phyloP scores from a whole-genome alignment of 768 basidiomycete genomes.

The Suillus alpinus region DNA sequence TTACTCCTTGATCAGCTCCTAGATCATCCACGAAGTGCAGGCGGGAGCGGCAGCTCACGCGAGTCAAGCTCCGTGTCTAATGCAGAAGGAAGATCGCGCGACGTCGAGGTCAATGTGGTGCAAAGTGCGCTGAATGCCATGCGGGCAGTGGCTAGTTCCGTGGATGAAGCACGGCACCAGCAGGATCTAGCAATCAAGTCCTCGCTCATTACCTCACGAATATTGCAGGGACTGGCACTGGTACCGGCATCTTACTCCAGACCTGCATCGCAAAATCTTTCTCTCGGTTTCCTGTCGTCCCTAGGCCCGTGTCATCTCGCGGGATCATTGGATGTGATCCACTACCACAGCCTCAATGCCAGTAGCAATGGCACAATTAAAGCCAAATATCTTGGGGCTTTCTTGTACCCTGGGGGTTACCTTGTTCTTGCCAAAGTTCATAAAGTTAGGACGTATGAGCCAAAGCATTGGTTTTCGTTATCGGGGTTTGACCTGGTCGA shows the following conservation, averaged over 20 bases:
- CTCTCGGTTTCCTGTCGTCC: slow-evolving; percentile 62
- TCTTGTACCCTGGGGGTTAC: slow-evolving; percentile 85
- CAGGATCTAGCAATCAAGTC: slow-evolving; percentile 67
- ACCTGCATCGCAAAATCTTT: slow-evolving; percentile 37
- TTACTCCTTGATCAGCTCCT: slow-evolving; percentile 78
- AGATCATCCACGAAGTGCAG: slow-evolving; percentile 6
- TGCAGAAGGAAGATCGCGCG: background rate
- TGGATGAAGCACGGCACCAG: slow-evolving; percentile 75
- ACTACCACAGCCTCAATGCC: slow-evolving; percentile 49
- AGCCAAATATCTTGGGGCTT: slow-evolving; percentile 87
- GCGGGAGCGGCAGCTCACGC: background rate
- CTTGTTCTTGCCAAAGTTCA: slow-evolving; percentile 83
- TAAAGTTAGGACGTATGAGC: slow-evolving; percentile 80
- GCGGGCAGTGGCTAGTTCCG: slow-evolving; percentile 70
- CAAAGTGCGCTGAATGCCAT: slow-evolving; percentile 62
- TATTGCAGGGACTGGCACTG: slow-evolving; percentile 39
- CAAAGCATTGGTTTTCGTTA: slow-evolving; percentile 85
- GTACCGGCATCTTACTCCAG: slow-evolving; percentile 25
- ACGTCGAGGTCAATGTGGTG: slow-evolving; percentile 14
- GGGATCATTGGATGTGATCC: slow-evolving; percentile 86
- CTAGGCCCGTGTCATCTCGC: slow-evolving; percentile 78
- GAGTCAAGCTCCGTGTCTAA: slow-evolving; percentile 1
- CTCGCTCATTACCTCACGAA: slow-evolving; percentile 64
- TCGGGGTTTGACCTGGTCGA: slow-evolving; percentile 70
- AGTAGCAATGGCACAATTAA: slow-evolving; percentile 50